These are phyloP conservation scores for Stagonosporopsis cucurbitacearum DNA, from an alignment of 2,329 filamentous ascomycete species.

Conservation along the genomic window DNA sequence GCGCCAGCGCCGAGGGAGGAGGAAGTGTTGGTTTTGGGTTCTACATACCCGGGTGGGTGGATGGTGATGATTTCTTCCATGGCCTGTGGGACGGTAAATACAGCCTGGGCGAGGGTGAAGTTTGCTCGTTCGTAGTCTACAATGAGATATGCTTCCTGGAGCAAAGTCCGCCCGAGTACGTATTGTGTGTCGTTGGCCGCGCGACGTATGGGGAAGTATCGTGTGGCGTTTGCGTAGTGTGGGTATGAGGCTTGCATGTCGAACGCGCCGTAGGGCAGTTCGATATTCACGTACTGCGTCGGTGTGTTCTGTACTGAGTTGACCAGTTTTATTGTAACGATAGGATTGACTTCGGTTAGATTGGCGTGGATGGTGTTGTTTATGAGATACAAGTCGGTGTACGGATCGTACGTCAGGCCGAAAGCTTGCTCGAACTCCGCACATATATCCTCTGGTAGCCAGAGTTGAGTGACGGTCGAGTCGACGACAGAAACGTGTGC, in stretches of 20 bases:
- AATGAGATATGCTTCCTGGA: conserved; percentile 68
- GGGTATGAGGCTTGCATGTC: conserved; percentile 57
- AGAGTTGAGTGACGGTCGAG: conserved; percentile 51
- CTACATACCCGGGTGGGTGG: conserved; percentile 11
- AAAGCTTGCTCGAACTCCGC: conserved; percentile 50
- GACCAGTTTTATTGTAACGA: conserved; percentile 47
- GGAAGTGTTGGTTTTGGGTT: neutral
- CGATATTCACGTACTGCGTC: conserved; percentile 50
- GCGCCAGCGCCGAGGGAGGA: conserved; percentile 33
- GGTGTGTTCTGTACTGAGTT: conserved; percentile 41
- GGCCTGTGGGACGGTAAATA: conserved; percentile 40
- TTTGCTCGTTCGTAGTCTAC: conserved; percentile 56
- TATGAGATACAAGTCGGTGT: conserved; percentile 48
- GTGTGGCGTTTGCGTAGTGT: conserved; percentile 66
- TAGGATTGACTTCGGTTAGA: conserved; percentile 41
- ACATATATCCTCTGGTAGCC: conserved; percentile 51
- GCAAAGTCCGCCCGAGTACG: conserved; percentile 69
- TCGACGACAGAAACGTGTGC: conserved; percentile 49
- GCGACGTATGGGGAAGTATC: conserved; percentile 71
- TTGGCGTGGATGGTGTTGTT: conserved; percentile 47
- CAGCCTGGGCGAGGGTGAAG: conserved; percentile 54
- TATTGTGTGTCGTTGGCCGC: conserved; percentile 62
- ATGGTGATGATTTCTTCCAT: conserved; percentile 40
- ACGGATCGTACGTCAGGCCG: conserved; percentile 47
- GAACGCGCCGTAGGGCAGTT: conserved; percentile 57